Conservation (phyloP, 2,329 filamentous ascomycete species). For the Aspergillus sojae region DNA sequence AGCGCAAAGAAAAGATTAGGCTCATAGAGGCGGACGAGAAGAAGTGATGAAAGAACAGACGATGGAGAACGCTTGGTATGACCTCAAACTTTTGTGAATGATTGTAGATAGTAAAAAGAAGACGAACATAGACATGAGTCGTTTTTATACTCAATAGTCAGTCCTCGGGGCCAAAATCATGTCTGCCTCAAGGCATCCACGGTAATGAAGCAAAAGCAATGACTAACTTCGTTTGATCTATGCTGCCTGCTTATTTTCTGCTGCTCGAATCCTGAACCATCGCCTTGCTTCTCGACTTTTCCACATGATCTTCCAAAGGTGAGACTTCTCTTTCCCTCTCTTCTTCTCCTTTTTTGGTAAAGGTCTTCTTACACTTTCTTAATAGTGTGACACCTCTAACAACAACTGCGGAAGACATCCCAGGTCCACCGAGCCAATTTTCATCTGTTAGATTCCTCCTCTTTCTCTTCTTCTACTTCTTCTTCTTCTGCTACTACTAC, state of each 20-base stretch:
- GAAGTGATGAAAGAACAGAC: not conserved
- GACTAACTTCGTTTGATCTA: not conserved
- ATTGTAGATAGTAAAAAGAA: not conserved
- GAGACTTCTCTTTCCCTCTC: too few species aligned
- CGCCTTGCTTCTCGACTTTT: not conserved
- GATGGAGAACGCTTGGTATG: not conserved
- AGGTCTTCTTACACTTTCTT: not conserved
- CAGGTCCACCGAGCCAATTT: not conserved
- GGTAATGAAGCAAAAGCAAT: not conserved
- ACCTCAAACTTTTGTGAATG: not conserved
- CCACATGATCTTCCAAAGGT: not conserved
- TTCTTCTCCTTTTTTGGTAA: not conserved
- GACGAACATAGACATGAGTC: not conserved
- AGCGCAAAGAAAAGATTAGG: not conserved
- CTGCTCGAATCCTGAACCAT: not conserved
- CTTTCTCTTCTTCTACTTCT: too few species aligned
- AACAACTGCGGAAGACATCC: not conserved
- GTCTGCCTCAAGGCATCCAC: constrained; percentile 7
- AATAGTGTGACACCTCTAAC: not conserved
- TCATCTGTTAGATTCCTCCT: not conserved
- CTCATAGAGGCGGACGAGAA: not conserved
- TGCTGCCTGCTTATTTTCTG: constrained; percentile 4
- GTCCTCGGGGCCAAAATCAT: not conserved
- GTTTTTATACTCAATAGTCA: not conserved
- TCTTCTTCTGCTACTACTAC: too few species aligned